Conservation (phyloP, 257 asterid species). For the Scutellaria minor region DNA sequence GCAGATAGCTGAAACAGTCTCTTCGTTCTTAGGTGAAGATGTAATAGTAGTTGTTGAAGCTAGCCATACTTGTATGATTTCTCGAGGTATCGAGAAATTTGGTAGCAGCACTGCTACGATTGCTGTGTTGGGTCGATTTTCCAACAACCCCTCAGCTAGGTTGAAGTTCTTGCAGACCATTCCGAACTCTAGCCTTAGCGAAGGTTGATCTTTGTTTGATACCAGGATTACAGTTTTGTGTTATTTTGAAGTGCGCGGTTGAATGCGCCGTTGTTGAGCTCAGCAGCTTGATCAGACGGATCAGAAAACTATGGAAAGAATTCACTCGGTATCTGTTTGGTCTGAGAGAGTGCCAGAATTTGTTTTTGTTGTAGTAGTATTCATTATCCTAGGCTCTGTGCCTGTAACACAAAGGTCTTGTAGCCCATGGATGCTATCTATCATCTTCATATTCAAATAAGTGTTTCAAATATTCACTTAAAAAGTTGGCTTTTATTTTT, state of each 20-base stretch:
- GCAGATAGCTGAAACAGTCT: constrained; percentile 83
- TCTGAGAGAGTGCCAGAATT: constrained; percentile 25
- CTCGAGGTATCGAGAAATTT: constrained; percentile 86
- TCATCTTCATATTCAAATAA: constrained; percentile 13
- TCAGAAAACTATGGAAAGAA: not conserved
- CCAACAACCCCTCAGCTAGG: constrained; percentile 64
- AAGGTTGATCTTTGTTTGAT: constrained; percentile 37
- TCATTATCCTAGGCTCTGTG: constrained; percentile 21
- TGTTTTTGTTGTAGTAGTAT: constrained; percentile 12
- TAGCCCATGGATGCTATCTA: not conserved
- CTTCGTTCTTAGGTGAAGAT: constrained; percentile 73
- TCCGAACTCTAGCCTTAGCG: constrained; percentile 45
- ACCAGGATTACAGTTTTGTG: not conserved
- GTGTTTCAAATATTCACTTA: not conserved
- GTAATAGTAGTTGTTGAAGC: constrained; percentile 90
- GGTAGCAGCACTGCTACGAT: constrained; percentile 88
- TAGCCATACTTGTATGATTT: constrained; percentile 86
- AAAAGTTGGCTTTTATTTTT: not conserved
- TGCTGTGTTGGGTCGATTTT: constrained; percentile 84
- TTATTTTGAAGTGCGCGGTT: not conserved
- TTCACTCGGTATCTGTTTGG: not conserved
- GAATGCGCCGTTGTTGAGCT: not conserved
- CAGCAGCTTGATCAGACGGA: constrained; percentile 9
- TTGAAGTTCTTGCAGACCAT: constrained; percentile 69
- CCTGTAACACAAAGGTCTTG: constrained; percentile 16